A percentile compares a stretch with the other conserved stretches of the same genome.
Conservation (phyloP, 2,329 filamentous ascomycete species). For the Pochonia chlamydosporia region DNA sequence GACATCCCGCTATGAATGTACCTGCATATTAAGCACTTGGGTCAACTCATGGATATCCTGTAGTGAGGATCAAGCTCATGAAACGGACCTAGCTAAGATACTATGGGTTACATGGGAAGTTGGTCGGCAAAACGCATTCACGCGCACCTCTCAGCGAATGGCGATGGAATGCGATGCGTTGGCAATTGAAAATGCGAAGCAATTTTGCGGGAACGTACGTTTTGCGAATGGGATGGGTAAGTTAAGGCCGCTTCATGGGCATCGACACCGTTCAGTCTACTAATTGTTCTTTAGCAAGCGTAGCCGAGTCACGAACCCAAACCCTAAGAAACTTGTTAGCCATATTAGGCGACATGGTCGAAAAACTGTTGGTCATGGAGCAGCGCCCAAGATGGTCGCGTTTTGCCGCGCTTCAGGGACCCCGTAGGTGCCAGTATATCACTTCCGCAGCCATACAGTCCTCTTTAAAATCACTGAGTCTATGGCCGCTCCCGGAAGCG, state of each 20-base stretch:
- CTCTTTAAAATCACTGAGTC: not conserved
- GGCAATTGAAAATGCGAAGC: not conserved
- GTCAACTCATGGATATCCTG: not conserved
- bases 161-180: not conserved
- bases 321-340: not conserved
- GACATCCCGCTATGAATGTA: not conserved
- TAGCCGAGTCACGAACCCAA: not conserved
- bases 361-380: not conserved
- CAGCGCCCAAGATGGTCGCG: not conserved
- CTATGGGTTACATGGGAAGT: not conserved
- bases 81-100: not conserved
- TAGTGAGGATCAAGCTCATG: not conserved
- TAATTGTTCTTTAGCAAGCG: not conserved
- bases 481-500: not conserved
- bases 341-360: not conserved
- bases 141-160: not conserved
- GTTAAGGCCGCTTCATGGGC: not conserved
- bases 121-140: not conserved
- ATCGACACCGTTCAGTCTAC: not conserved
- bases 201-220: not conserved
- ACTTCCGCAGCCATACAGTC: not conserved
- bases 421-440: not conserved
- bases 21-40: not conserved
- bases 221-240: not conserved
- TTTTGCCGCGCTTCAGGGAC: not conserved